Base-by-base conservation (phyloP, 1,284 basidiomycete species). In the Amylostereum chailletii region DNA sequence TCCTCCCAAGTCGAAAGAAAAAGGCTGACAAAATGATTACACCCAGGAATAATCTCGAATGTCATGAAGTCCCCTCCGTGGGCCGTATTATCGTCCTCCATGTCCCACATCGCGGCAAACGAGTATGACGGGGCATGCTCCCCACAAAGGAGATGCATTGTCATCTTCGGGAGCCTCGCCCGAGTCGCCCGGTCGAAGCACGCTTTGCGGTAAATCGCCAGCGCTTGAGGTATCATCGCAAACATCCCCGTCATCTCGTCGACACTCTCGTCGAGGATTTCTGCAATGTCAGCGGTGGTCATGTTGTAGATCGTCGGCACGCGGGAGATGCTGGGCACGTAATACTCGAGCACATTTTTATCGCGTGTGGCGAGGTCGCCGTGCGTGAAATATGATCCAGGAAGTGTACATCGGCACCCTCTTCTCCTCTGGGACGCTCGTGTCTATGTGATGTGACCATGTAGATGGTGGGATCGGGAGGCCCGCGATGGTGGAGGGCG, bases 341-440 rank as follows among this genome's bases (percentile, higher is more conserved):
- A 42, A 49, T 60, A 60, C 2, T 46, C 45, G 26, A 56, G 48
- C 5, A 48, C 39, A 31, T 56, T 51, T 9, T 54, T 48, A 43
- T 67, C 62, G 26, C 58, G 60, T 34, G 55, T 56, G 9, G 57
- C 48, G 29, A 69, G 50, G 48, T 65, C 64, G 27, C 59, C 60
- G 51, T 70, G 69, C 9, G 63, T 52, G 54, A 66, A 71, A 52
- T 69, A 68, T 2, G 27, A 65, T 44, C 65, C 65, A 69, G 8
- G 57, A 57, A 3, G 48, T 51, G 36, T 63, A 62, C n/a, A 57
- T 49, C 8, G 26, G 34, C 19, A 7, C 19, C 5, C 37, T n/a
- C n/a, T n/a, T n/a, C n/a, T n/a, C n/a, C n/a, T n/a, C n/a, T n/a
- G n/a, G n/a, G n/a, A n/a, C n/a, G n/a, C n/a, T n/a, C n/a, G n/a